Evolutionary conservation across 1,284 basidiomycete species (phyloP).

Genomic region (Ustilago curta): DNA sequence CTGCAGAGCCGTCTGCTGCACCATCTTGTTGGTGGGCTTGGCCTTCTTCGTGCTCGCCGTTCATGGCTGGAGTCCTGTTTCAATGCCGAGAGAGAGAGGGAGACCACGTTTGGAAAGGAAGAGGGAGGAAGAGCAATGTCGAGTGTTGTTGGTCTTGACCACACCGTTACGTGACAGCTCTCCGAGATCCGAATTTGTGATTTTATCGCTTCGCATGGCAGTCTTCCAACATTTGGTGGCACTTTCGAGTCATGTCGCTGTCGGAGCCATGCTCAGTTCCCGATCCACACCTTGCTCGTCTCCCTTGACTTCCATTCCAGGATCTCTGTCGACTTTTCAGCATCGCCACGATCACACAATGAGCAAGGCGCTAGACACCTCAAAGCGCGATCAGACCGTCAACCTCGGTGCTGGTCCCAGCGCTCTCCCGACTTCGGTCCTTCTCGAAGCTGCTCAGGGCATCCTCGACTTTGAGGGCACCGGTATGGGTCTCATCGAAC

Average conservation of each 20-base stretch:
- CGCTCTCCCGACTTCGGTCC: slow-evolving; percentile 63
- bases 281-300: neutral
- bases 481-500: slow-evolving; percentile 67
- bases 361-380: slow-evolving; percentile 42
- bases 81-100: neutral
- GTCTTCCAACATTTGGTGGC: slow-evolving; percentile 1
- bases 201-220: neutral
- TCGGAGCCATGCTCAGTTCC: neutral
- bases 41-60: slow-evolving; percentile 21
- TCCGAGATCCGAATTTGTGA: slow-evolving; percentile 1
- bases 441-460: slow-evolving; percentile 64
- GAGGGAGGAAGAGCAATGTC: neutral
- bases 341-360: slow-evolving; percentile 9
- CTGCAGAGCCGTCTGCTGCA: slow-evolving; percentile 9
- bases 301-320: neutral
- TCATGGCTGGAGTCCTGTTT: slow-evolving; percentile 10
- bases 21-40: slow-evolving; percentile 9
- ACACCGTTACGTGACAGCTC: slow-evolving; percentile 1
- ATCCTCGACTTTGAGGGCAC: slow-evolving; percentile 63
- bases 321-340: neutral
- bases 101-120: neutral
- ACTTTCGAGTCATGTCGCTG: slow-evolving; percentile 11
- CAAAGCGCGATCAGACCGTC: slow-evolving; percentile 60
- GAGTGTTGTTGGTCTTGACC: slow-evolving; percentile 2
- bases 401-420: slow-evolving; percentile 68